A percentile compares a stretch with the other conserved stretches of the same genome.
Conservation (phyloP, 495 filamentous ascomycete species). For the Pseudevernia furfuracea region DNA sequence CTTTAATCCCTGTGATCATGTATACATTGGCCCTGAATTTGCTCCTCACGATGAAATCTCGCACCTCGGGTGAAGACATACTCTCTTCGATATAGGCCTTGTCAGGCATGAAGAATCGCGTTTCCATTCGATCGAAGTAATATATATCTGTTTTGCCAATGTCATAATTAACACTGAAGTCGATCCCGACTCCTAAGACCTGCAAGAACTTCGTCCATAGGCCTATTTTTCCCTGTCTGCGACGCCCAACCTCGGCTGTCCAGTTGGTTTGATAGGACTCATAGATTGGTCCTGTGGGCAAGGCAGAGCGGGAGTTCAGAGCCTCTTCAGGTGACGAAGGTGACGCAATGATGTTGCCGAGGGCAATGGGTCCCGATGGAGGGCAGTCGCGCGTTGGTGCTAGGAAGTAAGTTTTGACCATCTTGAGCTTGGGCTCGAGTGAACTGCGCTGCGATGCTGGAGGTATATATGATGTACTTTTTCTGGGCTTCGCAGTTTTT, state of each 20-base stretch:
- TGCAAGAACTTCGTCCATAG: constrained; percentile 23
- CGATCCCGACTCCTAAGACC: constrained; percentile 16
- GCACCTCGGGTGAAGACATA: constrained; percentile 3
- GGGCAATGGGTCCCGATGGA: constrained; percentile 10
- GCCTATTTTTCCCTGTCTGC: constrained; percentile 13
- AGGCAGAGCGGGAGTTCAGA: not conserved
- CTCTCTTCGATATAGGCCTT: constrained; percentile 3
- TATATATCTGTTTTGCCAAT: not conserved
- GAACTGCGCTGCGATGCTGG: too few species aligned
- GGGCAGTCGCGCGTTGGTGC: constrained; percentile 13
- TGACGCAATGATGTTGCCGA: constrained; percentile 18
- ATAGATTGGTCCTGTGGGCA: constrained; percentile 5
- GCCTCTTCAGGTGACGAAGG: constrained; percentile 3
- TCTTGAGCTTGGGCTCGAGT: not conserved
- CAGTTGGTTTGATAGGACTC: constrained; percentile 1
- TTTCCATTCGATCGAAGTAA: constrained; percentile 7
- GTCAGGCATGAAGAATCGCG: constrained; percentile 1
- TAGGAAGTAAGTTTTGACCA: constrained; percentile 15
- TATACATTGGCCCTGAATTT: constrained; percentile 20
- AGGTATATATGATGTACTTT: too few species aligned
- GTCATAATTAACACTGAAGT: constrained; percentile 9
- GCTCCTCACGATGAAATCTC: constrained; percentile 5
- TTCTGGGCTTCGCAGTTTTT: too few species aligned
- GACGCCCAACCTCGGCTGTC: not conserved
- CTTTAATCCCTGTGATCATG: constrained; percentile 27